phyloP scores from a whole-genome alignment of 805 yeast species.

The Pichia pseudocactophila region DNA sequence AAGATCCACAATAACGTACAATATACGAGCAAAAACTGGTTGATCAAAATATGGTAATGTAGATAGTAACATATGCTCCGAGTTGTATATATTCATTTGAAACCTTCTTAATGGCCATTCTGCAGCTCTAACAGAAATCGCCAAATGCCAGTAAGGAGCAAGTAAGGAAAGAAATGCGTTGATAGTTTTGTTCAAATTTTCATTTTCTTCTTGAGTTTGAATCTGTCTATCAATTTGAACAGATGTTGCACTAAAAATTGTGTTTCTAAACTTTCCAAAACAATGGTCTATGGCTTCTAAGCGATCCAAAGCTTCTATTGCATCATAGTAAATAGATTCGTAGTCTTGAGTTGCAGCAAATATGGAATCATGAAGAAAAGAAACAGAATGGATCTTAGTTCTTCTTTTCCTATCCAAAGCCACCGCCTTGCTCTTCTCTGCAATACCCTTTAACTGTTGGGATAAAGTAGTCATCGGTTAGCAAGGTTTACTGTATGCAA shows the following conservation, averaged over 20 bases:
- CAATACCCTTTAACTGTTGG: conserved; percentile 68
- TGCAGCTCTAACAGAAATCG: conserved; percentile 70
- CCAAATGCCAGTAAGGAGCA: conserved; percentile 67
- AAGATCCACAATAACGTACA: conserved; percentile 59
- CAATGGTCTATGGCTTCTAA: conserved; percentile 65
- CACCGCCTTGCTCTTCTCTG: conserved; percentile 54
- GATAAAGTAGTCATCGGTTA: conserved; percentile 45
- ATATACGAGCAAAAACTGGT: conserved; percentile 64
- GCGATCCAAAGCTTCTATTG: conserved; percentile 69
- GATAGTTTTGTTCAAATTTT: conserved; percentile 66
- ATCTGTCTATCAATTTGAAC: conserved; percentile 72
- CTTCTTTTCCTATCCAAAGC: conserved; percentile 81
- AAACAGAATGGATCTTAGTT: conserved; percentile 79
- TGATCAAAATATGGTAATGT: conserved; percentile 73
- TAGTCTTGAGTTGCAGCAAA: conserved; percentile 93
- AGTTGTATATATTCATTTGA: conserved; percentile 71
- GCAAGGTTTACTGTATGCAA: background rate
- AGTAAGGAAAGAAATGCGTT: conserved; percentile 63
- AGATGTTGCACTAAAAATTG: conserved; percentile 79
- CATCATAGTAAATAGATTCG: conserved; percentile 64
- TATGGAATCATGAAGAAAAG: conserved; percentile 77
- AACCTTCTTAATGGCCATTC: conserved; percentile 95
- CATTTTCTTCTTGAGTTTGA: conserved; percentile 68
- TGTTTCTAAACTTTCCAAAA: conserved; percentile 56
- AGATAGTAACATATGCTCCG: conserved; percentile 63